Conservation (phyloP, 2,329 filamentous ascomycete species). For the Ophiocordyceps camponoti-saundersi region DNA sequence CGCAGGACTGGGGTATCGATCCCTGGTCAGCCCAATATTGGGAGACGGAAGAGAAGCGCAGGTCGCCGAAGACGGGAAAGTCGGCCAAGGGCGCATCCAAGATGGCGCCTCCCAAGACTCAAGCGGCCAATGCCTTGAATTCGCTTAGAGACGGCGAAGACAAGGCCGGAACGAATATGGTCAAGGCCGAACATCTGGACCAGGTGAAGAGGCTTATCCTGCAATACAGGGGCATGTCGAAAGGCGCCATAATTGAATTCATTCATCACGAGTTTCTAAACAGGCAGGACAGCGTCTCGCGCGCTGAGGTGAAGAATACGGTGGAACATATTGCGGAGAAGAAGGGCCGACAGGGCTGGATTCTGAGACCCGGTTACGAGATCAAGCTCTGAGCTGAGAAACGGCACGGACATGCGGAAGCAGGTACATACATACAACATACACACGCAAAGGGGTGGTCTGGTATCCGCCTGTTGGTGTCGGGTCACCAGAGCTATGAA, state of each 20-base stretch:
- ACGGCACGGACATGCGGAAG: too few species aligned
- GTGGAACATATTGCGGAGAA: conserved; percentile 22
- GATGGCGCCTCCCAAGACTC: conserved; percentile 17
- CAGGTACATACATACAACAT: too few species aligned
- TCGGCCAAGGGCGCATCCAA: conserved; percentile 5
- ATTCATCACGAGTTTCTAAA: conserved; percentile 21
- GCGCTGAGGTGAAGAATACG: conserved; percentile 23
- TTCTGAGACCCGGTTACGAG: conserved; percentile 20
- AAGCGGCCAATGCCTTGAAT: conserved; percentile 17
- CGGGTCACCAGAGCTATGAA: too few species aligned
- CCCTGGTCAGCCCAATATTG: conserved; percentile 77
- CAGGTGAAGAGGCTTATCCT: conserved; percentile 24
- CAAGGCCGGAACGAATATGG: conserved; percentile 11
- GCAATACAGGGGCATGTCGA: conserved; percentile 20
- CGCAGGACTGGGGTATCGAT: conserved; percentile 46
- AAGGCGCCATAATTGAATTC: conserved; percentile 22
- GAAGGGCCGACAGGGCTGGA: conserved; percentile 22
- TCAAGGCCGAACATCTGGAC: conserved; percentile 21
- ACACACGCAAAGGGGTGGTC: too few species aligned
- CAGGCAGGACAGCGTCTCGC: conserved; percentile 11
- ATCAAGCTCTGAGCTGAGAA: conserved; percentile 9
- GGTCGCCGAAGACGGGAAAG: conserved; percentile 5
- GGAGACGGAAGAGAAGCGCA: conserved; percentile 27
- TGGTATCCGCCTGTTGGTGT: neutral
- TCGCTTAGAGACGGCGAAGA: conserved; percentile 10